These are phyloP conservation scores for Incumbomyces delicatus DNA, from an alignment of 2,329 filamentous ascomycete genomes.

Conservation along the genomic window DNA sequence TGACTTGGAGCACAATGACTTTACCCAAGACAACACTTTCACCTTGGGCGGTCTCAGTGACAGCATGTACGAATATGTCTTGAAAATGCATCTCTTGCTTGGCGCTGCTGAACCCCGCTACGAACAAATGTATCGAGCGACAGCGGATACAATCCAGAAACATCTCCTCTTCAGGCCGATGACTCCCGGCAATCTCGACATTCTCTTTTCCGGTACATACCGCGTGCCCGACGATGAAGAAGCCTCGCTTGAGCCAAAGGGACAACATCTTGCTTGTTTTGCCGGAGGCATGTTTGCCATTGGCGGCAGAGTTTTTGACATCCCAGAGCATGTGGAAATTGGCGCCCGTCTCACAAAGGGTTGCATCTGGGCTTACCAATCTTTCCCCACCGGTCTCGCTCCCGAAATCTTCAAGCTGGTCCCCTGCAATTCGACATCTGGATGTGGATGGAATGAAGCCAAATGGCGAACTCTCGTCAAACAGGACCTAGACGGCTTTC, in stretches of 20 bases:
- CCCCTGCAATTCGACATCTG: constrained; percentile 32
- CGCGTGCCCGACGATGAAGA: constrained; percentile 43
- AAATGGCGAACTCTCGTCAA: constrained; percentile 42
- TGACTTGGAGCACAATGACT: constrained; percentile 1
- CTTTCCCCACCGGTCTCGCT: constrained; percentile 43
- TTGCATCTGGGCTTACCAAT: constrained; percentile 47
- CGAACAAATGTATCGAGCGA: constrained; percentile 45
- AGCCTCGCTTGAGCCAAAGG: constrained; percentile 30
- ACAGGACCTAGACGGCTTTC: constrained; percentile 11
- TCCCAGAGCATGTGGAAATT: constrained; percentile 39
- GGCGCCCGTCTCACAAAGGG: constrained; percentile 44
- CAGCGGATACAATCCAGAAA: constrained; percentile 31
- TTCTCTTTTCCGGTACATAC: constrained; percentile 38
- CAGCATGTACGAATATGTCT: constrained; percentile 48
- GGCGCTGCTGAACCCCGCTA: constrained; percentile 58
- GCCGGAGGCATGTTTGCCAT: constrained; percentile 48
- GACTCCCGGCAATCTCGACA: constrained; percentile 33
- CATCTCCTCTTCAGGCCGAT: constrained; percentile 43
- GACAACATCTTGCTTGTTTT: constrained; percentile 46
- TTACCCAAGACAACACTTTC: constrained; percentile 28
- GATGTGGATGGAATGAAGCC: constrained; percentile 44
- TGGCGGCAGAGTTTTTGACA: constrained; percentile 42
- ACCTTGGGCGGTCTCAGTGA: constrained; percentile 46
- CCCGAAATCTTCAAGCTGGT: constrained; percentile 39
- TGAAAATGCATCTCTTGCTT: constrained; percentile 55